Percentiles rank a stretch among this genome's conserved stretches.
These are phyloP conservation scores for Salix brachista DNA, from an alignment of 345 rosid genomes.

Conservation along the genomic window DNA sequence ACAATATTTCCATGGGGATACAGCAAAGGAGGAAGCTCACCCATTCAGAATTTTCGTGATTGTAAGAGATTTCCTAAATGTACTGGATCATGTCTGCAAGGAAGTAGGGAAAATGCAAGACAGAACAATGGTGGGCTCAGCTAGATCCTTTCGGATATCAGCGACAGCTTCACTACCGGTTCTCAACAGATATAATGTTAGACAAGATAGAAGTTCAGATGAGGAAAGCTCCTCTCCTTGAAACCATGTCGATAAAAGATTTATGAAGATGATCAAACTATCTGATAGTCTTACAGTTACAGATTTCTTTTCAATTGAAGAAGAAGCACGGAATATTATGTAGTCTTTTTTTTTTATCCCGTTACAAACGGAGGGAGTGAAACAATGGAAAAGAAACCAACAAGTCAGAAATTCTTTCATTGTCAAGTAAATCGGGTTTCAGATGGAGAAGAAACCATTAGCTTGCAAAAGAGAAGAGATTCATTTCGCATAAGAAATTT, in stretches of 20 bases:
- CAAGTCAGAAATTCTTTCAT: background rate
- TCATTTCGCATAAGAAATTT: background rate
- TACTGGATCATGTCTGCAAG: constrained; percentile 87
- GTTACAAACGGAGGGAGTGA: background rate
- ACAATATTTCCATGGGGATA: constrained; percentile 80
- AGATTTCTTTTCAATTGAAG: background rate
- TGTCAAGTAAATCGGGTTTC: constrained; percentile 1
- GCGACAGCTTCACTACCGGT: constrained; percentile 76
- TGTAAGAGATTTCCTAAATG: constrained; percentile 75
- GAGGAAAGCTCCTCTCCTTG: constrained; percentile 77
- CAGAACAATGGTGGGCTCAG: constrained; percentile 63
- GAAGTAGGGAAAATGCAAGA: constrained; percentile 90
- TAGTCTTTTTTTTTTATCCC: background rate
- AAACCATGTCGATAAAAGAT: constrained; percentile 22
- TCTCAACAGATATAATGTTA: constrained; percentile 58
- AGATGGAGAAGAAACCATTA: background rate
- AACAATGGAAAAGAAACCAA: background rate
- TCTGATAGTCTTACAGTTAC: background rate
- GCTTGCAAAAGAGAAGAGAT: background rate
- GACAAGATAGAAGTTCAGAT: constrained; percentile 71
- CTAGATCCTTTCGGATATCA: constrained; percentile 82
- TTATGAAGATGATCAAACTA: background rate
- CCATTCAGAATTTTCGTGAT: constrained; percentile 84
- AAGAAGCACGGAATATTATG: background rate
- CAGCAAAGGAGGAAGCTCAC: constrained; percentile 91